Evolutionary conservation across 345 rosid species (phyloP), one percentile per base, ranked within the genome.

Genomic region (Populus nigra): DNA sequence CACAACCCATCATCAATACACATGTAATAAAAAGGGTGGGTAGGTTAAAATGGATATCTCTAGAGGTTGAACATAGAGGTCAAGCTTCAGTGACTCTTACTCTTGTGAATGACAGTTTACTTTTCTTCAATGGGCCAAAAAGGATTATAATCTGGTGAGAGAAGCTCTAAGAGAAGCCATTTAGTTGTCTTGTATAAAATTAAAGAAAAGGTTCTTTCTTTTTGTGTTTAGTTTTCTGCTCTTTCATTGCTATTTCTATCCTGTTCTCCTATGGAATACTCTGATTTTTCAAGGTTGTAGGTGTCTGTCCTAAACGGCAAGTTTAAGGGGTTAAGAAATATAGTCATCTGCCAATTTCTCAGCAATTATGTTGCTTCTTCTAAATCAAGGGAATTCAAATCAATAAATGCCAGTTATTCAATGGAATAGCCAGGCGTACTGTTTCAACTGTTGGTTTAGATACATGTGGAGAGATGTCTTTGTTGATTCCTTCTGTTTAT

Each of bases 401-500:
- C 27, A 57, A 57, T 57, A 22, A 57, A 57, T 8, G 11, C 27
- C 27, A n/a, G 63, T 57, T 11, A 57, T 57, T n/a, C 63, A 57
- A 18, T 8, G 6, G 63, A n/a, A 57, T 57, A 57, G 27, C 63
- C n/a, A 23, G n/a, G 63, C 25, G 1, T 55, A 3, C 12, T 8
- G n/a, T 55, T 55, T 55, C n/a, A 22, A 33, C 36, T 15, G 36
- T 66, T 29, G 25, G 43, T 29, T 66, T 66, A n/a, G 23, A 66
- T 15, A 31, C 8, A 39, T 2, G 23, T 11, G 35, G 27, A 73
- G 23, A 38, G 45, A 22, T 23, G 72, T 23, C 47, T 33, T 57
- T 38, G 3, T 49, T 80, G 31, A 61, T 38, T 33, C 63, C 31
- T 25, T 73, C 25, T 73, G n/a, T 85, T 76, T 22, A 63, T 78